A percentile compares a stretch with the other conserved stretches of the same genome.
phyloP scores from a whole-genome alignment of 2,329 filamentous ascomycete genomes.

The Botrytis fabae region DNA sequence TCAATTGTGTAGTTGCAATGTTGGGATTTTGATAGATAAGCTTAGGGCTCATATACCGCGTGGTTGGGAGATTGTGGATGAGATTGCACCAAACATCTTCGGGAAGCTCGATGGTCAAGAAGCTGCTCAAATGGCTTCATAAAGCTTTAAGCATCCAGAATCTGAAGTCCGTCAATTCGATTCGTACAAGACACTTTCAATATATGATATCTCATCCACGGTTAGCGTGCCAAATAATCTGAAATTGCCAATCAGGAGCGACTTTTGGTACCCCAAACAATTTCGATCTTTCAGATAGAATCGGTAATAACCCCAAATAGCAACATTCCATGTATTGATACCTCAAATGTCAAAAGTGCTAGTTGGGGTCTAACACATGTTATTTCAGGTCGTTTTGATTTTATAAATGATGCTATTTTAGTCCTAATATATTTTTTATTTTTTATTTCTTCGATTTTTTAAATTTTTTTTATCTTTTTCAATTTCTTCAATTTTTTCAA shows the following conservation, averaged over 20 bases:
- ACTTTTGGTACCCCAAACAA: neutral
- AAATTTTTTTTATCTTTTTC: too few species aligned
- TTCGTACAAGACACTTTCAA: neutral
- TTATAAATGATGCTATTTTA: too few species aligned
- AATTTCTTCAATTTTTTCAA: too few species aligned
- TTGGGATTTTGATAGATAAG: slow-evolving; percentile 26
- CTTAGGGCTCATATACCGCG: slow-evolving; percentile 27
- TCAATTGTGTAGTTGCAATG: slow-evolving; percentile 40
- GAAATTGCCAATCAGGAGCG: neutral
- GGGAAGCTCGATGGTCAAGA: neutral
- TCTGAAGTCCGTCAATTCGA: neutral
- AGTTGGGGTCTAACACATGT: too few species aligned
- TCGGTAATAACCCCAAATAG: too few species aligned
- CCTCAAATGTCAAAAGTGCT: too few species aligned
- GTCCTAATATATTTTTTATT: too few species aligned
- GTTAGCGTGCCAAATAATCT: neutral
- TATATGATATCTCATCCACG: neutral
- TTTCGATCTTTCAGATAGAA: neutral
- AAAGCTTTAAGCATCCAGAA: neutral
- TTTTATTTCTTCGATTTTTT: too few species aligned
- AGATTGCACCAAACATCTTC: slow-evolving; percentile 30
- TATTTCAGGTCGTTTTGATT: too few species aligned
- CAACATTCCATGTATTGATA: too few species aligned
- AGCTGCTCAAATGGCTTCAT: neutral
- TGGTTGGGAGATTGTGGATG: slow-evolving; percentile 28